phyloP scores from a whole-genome alignment of 768 basidiomycete species.

The Pisolithus orientalis region DNA sequence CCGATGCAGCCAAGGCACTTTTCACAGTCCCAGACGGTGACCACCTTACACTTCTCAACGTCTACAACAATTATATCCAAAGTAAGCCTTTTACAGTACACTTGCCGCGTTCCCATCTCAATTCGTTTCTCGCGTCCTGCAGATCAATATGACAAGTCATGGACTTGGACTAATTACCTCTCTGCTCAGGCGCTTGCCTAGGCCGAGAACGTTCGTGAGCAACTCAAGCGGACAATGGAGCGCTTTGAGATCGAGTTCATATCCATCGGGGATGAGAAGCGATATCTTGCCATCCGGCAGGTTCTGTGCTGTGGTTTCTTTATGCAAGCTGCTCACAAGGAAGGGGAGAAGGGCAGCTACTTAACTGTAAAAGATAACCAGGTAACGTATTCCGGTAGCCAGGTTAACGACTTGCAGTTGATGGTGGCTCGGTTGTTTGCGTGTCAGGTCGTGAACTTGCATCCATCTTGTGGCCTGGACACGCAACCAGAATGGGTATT shows the following conservation, averaged over 20 bases:
- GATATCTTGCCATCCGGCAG: conserved; percentile 70
- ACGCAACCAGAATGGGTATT: conserved; percentile 88
- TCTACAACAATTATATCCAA: conserved; percentile 86
- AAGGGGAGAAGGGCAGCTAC: conserved; percentile 85
- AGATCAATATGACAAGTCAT: conserved; percentile 77
- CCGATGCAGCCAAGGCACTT: conserved; percentile 85
- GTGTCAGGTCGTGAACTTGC: conserved; percentile 27
- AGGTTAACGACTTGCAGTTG: background rate
- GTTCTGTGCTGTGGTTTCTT: conserved; percentile 92
- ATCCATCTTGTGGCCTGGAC: conserved; percentile 85
- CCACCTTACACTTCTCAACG: conserved; percentile 90
- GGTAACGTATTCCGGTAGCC: conserved; percentile 27
- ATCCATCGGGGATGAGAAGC: conserved; percentile 58
- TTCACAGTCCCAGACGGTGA: conserved; percentile 94
- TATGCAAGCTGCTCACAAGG: conserved; percentile 96
- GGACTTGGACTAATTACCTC: conserved; percentile 90
- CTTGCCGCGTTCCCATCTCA: background rate
- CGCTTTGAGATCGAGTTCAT: conserved; percentile 75
- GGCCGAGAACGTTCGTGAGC: conserved; percentile 89
- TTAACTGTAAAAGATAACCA: conserved; percentile 94
- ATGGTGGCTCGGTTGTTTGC: background rate
- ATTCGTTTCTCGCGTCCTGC: background rate
- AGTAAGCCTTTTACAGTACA: conserved; percentile 42
- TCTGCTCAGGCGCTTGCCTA: conserved; percentile 77
- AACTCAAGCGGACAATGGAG: conserved; percentile 89